phyloP scores from a whole-genome alignment of 1,284 basidiomycete species.

The Ustilago tritici region DNA sequence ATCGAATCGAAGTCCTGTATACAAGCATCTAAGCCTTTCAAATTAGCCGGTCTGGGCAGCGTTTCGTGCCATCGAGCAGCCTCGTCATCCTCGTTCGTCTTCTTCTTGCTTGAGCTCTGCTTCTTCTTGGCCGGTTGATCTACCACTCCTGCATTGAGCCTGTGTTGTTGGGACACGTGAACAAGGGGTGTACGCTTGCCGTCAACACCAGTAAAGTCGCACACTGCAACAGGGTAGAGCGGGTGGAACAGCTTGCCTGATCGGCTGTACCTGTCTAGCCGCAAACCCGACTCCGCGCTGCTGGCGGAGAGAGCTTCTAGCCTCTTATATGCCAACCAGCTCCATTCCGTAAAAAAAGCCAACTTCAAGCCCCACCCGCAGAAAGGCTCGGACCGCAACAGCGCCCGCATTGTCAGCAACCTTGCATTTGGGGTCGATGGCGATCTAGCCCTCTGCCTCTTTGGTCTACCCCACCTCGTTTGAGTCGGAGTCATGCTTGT shows the following conservation, averaged over 20 bases:
- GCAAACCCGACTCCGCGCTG: neutral
- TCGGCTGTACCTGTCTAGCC: conserved; percentile 23
- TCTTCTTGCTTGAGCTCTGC: conserved; percentile 22
- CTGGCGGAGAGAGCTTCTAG: conserved; percentile 14
- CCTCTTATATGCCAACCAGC: conserved; percentile 42
- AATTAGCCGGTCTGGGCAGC: conserved; percentile 29
- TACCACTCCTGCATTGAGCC: conserved; percentile 28
- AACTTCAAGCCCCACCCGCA: conserved; percentile 63
- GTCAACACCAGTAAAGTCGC: conserved; percentile 64
- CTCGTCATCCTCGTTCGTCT: conserved; percentile 1
- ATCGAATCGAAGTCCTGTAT: conserved; percentile 29
- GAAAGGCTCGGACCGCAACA: conserved; percentile 65
- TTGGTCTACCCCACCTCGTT: conserved; percentile 32
- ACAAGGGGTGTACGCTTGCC: conserved; percentile 37
- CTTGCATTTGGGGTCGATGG: conserved; percentile 58
- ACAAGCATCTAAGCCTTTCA: conserved; percentile 45
- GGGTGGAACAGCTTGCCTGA: conserved; percentile 41
- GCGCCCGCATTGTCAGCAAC: conserved; percentile 65
- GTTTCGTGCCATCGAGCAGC: conserved; percentile 31
- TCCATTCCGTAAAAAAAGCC: conserved; percentile 65
- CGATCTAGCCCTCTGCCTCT: conserved; percentile 24
- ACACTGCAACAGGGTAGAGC: conserved; percentile 40
- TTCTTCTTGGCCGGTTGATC: conserved; percentile 33
- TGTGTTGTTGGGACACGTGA: conserved; percentile 19
- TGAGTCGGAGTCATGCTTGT: conserved; percentile 39